Percentiles rank a stretch among this genome's conserved stretches.
phyloP scores from a whole-genome alignment of 2,329 filamentous ascomycete species.

The Aphanocladium album region DNA sequence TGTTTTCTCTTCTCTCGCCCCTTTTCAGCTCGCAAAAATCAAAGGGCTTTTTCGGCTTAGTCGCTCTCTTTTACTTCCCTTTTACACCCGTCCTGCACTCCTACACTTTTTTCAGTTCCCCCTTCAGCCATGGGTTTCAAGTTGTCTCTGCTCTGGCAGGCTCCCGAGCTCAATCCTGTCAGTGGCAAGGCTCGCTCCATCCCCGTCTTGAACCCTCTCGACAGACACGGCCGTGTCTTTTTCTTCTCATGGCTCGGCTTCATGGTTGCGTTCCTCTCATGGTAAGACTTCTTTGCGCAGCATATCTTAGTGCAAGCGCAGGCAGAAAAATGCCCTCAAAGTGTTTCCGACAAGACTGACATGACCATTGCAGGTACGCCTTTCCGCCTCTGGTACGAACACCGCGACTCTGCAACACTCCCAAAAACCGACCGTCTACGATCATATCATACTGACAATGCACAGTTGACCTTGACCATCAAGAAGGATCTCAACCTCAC shows the following conservation, averaged over 20 bases:
- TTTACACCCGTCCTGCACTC: background rate
- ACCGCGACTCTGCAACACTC: background rate
- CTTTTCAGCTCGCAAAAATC: background rate
- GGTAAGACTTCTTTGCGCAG: conserved; percentile 35
- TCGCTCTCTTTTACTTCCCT: background rate
- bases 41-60: background rate
- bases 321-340: background rate
- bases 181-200: conserved; percentile 78
- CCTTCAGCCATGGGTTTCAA: conserved; percentile 23
- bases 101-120: background rate
- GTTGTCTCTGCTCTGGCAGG: conserved; percentile 26
- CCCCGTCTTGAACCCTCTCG: conserved; percentile 70
- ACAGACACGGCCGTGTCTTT: conserved; percentile 80
- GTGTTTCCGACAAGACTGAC: background rate
- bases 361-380: conserved; percentile 51
- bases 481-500: conserved; percentile 70
- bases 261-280: conserved; percentile 83
- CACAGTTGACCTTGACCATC: conserved; percentile 64
- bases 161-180: conserved; percentile 74
- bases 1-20: background rate
- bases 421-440: background rate
- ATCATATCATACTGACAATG: background rate
- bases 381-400: conserved; percentile 69
- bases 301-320: background rate
- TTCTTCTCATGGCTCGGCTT: conserved; percentile 87